Evolutionary conservation across 2,329 filamentous ascomycete genomes (phyloP), one percentile per base, ranked within the genome.

Genomic region (Pseudogymnoascus sp.): DNA sequence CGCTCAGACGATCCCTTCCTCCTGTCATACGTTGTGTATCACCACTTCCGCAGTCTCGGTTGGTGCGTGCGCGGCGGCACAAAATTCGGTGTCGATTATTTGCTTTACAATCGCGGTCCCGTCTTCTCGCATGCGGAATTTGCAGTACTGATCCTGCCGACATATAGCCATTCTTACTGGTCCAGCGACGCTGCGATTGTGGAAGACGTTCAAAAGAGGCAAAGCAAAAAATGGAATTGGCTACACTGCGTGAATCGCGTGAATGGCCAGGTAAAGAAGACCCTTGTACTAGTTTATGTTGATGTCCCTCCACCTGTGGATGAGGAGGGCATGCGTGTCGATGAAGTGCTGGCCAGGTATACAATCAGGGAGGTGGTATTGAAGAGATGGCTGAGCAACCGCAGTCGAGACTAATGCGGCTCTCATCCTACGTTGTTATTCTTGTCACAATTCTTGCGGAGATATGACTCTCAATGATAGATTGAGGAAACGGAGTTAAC

Each of bases 61-160:
- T 99, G 94, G 93, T 91, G 97, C 1, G 89, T 95, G 0, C 88
- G 95, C 12, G 86, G 90, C 4, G 95, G 94, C 36, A 87, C 96
- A 72, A 99, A 99, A 72, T 99, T 99, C 69, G 91, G 90, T 21
- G 90, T 92, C 8, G 94, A 99, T 74, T 97, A 91, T 79, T 79
- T 99, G n/a, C 82, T 99, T 6, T 99, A 99, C 76, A 87, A 91
- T 62, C 88, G 92, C 17, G 94, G 94, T 0, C 94, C 94, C 0
- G 93, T 94, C 0, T 97, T 99, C 73, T 87, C 91, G 21, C 94
- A 99, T 72, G 94, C 94, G 21, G 92, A 97, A 71, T 99, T 97
- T 71, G 92, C 91, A 0, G 77, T 97, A 44, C 80, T 93, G 25
- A 85, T 99, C 41, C 72, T 97, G 3, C 93, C 94, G 0, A 88